phyloP scores from a whole-genome alignment of 768 basidiomycete genomes.

The Calocybe gangraenosa region DNA sequence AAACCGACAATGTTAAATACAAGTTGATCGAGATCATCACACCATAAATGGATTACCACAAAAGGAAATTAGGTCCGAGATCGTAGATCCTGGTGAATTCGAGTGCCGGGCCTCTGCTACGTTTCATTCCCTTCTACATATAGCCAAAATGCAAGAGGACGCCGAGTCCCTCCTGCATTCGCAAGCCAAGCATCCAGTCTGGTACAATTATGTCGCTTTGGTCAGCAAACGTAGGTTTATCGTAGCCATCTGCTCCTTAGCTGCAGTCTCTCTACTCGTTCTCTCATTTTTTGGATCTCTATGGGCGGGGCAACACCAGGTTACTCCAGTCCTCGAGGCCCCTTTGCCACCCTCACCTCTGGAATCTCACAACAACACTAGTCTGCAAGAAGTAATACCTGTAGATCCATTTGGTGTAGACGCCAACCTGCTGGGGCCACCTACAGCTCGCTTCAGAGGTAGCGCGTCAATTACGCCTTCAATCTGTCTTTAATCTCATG shows the following conservation, averaged over 20 bases:
- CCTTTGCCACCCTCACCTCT: not conserved
- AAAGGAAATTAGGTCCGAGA: too few species aligned
- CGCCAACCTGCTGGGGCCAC: conserved; percentile 35
- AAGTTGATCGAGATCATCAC: not conserved
- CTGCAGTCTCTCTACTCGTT: conserved; percentile 23
- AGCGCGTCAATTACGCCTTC: conserved; percentile 4
- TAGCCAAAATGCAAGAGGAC: conserved; percentile 13
- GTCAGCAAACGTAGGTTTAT: conserved; percentile 19
- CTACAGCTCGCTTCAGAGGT: conserved; percentile 59
- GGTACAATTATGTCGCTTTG: conserved; percentile 8
- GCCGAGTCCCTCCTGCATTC: conserved; percentile 10
- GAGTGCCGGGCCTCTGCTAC: too few species aligned
- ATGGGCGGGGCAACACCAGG: conserved; percentile 14
- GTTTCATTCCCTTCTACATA: too few species aligned
- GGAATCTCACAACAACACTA: not conserved
- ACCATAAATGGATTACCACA: too few species aligned
- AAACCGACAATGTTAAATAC: not conserved
- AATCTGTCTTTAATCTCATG: not conserved
- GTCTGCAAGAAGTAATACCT: not conserved
- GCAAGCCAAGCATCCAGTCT: conserved; percentile 2
- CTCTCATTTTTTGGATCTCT: conserved; percentile 19
- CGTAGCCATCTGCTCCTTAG: conserved; percentile 24
- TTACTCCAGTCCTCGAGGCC: not conserved
- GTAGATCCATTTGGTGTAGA: conserved; percentile 17
- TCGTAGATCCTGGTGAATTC: too few species aligned